Evolutionary conservation across 495 filamentous ascomycete species (phyloP).

Genomic region (Aspergillus indologenus): DNA sequence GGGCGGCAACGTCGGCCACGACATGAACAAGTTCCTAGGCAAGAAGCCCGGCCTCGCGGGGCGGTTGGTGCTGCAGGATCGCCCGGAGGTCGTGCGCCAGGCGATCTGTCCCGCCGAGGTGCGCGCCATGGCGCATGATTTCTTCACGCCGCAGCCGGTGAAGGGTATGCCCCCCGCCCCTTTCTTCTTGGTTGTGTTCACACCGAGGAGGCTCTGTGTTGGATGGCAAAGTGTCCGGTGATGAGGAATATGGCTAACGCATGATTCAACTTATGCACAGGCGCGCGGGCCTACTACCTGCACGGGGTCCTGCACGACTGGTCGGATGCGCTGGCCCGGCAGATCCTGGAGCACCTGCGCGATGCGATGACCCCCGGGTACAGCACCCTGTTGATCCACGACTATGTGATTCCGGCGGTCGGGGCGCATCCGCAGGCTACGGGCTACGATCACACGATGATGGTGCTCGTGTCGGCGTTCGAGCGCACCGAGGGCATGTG

Average conservation of each 20-base stretch:
- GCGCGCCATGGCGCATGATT: conserved; percentile 35
- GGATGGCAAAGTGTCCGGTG: too few relatives aligned
- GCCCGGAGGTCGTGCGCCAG: conserved; percentile 20
- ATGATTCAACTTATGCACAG: background rate
- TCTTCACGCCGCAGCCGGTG: conserved; percentile 47
- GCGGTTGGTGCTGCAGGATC: conserved; percentile 48
- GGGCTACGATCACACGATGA: conserved; percentile 21
- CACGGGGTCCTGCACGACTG: conserved; percentile 45
- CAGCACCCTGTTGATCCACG: conserved; percentile 35
- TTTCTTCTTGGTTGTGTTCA: background rate
- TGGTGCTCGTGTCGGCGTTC: conserved; percentile 15
- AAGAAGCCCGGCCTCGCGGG: conserved; percentile 36
- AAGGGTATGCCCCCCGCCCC: conserved; percentile 17
- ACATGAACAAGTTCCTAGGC: conserved; percentile 35
- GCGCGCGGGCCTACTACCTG: conserved; percentile 3
- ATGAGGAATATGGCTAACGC: background rate
- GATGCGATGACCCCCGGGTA: conserved; percentile 34
- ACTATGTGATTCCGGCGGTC: conserved; percentile 24
- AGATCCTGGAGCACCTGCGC: conserved; percentile 33
- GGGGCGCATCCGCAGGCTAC: conserved; percentile 21
- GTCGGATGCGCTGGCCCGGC: conserved; percentile 34
- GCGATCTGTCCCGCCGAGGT: conserved; percentile 40
- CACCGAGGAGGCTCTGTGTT: too few relatives aligned
- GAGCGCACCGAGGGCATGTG: conserved; percentile 27
- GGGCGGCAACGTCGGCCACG: conserved; percentile 48